Evolutionary conservation across 2,329 filamentous ascomycete genomes (phyloP).

Genomic region (Diaporthe nobilis): DNA sequence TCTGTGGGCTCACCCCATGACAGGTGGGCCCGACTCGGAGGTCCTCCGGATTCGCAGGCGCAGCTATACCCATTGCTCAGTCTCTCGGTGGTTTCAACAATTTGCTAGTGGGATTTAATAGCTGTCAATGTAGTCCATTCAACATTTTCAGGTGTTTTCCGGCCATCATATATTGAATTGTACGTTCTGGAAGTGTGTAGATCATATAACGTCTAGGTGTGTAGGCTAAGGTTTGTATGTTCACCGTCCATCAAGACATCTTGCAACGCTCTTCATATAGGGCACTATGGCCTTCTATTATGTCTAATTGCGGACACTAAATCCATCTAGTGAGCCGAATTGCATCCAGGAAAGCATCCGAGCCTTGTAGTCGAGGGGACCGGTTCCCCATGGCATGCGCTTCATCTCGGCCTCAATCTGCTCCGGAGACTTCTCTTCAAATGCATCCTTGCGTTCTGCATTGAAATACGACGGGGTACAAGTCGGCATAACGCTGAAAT

Average conservation of each 20-base stretch:
- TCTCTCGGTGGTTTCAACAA: neutral
- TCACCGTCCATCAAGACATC: slow-evolving; percentile 69
- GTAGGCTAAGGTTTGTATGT: slow-evolving; percentile 70
- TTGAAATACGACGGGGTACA: neutral
- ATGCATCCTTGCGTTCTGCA: neutral
- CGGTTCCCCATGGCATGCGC: slow-evolving; percentile 1
- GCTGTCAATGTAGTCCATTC: neutral
- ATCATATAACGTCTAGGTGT: slow-evolving; percentile 66
- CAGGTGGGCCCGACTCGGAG: neutral
- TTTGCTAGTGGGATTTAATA: too few species aligned
- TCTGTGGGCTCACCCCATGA: neutral
- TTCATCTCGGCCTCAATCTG: neutral
- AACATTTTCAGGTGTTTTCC: neutral
- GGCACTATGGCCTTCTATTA: too few species aligned
- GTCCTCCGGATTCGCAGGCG: neutral
- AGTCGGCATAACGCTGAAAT: slow-evolving; percentile 1
- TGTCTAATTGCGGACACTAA: neutral
- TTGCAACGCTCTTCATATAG: slow-evolving; percentile 59
- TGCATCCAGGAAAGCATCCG: slow-evolving; percentile 10
- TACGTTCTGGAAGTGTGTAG: slow-evolving; percentile 62
- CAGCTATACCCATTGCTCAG: neutral
- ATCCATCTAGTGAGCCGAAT: neutral
- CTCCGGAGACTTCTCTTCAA: neutral
- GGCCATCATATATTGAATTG: slow-evolving; percentile 23
- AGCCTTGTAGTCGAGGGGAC: neutral